Percentiles rank a stretch among this genome's conserved stretches.
Evolutionary conservation across 2,329 filamentous ascomycete species (phyloP).

Genomic region (Rhexocercosporidium sp.): DNA sequence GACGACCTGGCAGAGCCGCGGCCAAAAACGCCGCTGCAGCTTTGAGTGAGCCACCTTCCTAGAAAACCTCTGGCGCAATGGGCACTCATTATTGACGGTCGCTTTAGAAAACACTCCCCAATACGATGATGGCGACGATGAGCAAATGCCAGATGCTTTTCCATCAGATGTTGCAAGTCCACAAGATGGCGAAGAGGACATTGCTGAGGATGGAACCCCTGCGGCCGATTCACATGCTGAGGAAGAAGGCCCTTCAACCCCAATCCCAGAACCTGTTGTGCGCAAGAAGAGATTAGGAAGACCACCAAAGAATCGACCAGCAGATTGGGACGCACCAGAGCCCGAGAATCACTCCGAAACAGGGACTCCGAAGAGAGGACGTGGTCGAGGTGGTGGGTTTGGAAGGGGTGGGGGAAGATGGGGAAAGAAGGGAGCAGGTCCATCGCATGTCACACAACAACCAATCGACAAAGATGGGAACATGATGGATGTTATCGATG

Average conservation of each 20-base stretch:
- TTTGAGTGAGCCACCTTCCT: conserved; percentile 50
- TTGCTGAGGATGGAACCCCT: conserved; percentile 51
- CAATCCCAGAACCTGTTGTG: conserved; percentile 58
- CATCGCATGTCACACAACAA: conserved; percentile 79
- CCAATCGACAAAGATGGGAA: conserved; percentile 94
- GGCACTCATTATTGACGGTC: conserved; percentile 10
- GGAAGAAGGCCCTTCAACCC: conserved; percentile 45
- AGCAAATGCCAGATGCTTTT: conserved; percentile 49
- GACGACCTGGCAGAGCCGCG: conserved; percentile 58
- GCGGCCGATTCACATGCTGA: conserved; percentile 57
- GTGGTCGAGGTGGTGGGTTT: conserved; percentile 63
- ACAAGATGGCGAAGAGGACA: conserved; percentile 47
- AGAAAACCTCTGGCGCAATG: conserved; percentile 29
- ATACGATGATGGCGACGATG: conserved; percentile 52
- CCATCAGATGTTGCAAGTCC: conserved; percentile 38
- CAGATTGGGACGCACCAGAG: conserved; percentile 72
- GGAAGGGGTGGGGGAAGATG: conserved; percentile 65
- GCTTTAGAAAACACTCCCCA: conserved; percentile 54
- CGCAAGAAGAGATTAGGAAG: conserved; percentile 80
- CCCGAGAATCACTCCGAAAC: conserved; percentile 54
- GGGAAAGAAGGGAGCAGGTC: conserved; percentile 65
- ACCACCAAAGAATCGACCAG: conserved; percentile 82
- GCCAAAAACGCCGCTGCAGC: conserved; percentile 59
- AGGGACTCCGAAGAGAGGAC: conserved; percentile 59
- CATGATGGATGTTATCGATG: conserved; percentile 85